A percentile compares a stretch with the other conserved stretches of the same genome.
Conservation (phyloP, 306 rosid species). For the Sindora glabra region DNA sequence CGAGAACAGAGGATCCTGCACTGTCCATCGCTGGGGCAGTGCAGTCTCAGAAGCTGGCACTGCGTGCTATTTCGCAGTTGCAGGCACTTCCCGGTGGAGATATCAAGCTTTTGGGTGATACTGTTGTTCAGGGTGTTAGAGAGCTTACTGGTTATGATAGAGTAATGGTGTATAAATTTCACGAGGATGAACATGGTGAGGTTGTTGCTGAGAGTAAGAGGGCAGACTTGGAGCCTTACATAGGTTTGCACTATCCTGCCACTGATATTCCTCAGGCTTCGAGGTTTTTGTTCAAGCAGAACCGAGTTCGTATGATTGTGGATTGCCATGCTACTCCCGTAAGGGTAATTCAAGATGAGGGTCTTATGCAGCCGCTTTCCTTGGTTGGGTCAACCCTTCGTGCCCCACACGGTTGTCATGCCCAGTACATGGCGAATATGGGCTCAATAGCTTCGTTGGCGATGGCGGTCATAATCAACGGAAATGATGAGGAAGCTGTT, state of each 20-base stretch:
- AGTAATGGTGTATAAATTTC: slow-evolving; percentile 94
- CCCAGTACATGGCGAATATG: slow-evolving; percentile 97
- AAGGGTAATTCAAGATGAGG: slow-evolving; percentile 61
- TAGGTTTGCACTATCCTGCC: slow-evolving; percentile 95
- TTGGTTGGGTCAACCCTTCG: slow-evolving; percentile 93
- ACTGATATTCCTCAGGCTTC: slow-evolving; percentile 98
- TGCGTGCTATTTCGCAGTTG: too few species aligned
- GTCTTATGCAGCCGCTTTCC: slow-evolving; percentile 76
- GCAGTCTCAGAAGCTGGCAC: too few species aligned
- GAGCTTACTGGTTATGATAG: slow-evolving; percentile 85
- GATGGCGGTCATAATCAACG: slow-evolving; percentile 84
- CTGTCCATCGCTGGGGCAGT: slow-evolving; percentile 92
- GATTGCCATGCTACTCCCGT: slow-evolving; percentile 74
- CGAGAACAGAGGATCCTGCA: slow-evolving; percentile 83
- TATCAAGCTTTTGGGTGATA: slow-evolving; percentile 54
- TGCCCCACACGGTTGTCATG: slow-evolving; percentile 92
- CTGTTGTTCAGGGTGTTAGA: slow-evolving; percentile 76
- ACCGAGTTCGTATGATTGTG: slow-evolving; percentile 92
- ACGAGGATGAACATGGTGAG: slow-evolving; percentile 98
- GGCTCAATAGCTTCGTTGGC: slow-evolving; percentile 81
- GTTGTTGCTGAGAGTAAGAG: slow-evolving; percentile 89
- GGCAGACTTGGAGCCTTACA: slow-evolving; percentile 76
- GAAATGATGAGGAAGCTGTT: slow-evolving; percentile 53
- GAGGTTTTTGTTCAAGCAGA: slow-evolving; percentile 92
- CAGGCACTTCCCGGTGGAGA: too few species aligned